phyloP scores from a whole-genome alignment of 2,329 filamentous ascomycete genomes.

The Chaetomium sp. region DNA sequence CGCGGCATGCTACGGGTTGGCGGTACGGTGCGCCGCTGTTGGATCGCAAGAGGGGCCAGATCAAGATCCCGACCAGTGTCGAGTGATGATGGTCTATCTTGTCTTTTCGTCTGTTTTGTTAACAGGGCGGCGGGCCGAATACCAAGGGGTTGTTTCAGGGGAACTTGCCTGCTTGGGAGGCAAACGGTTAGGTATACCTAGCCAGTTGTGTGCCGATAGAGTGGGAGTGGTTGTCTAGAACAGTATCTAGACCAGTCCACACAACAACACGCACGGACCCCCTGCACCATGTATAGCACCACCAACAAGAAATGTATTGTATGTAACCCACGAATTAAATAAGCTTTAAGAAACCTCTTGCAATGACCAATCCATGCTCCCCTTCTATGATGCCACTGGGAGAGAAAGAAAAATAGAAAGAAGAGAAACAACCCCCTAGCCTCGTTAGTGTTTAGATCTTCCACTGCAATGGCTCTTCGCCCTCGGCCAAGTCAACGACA shows the following conservation, averaged over 20 bases:
- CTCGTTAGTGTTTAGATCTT: neutral
- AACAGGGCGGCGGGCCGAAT: neutral
- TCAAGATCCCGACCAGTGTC: slow-evolving; percentile 62
- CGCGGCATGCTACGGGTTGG: slow-evolving; percentile 49
- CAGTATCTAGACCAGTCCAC: neutral
- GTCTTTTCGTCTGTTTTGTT: neutral
- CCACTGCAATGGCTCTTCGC: slow-evolving; percentile 12
- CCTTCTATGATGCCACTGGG: too few species aligned
- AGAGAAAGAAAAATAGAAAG: neutral
- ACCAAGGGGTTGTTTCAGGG: neutral
- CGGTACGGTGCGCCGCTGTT: slow-evolving; percentile 57
- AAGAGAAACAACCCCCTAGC: too few species aligned
- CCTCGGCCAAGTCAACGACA: slow-evolving; percentile 28
- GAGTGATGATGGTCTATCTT: slow-evolving; percentile 31
- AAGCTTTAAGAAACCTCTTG: too few species aligned
- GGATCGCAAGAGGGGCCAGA: slow-evolving; percentile 55
- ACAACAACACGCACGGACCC: neutral
- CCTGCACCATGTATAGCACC: neutral
- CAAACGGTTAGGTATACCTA: too few species aligned
- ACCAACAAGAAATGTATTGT: neutral
- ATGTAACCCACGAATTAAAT: neutral
- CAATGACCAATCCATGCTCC: too few species aligned
- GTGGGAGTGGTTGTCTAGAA: neutral
- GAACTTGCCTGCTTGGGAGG: too few species aligned
- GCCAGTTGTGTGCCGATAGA: too few species aligned